Evolutionary conservation across 208 protist genomes (phyloP).

Genomic region (Crithidia fasciculata): DNA sequence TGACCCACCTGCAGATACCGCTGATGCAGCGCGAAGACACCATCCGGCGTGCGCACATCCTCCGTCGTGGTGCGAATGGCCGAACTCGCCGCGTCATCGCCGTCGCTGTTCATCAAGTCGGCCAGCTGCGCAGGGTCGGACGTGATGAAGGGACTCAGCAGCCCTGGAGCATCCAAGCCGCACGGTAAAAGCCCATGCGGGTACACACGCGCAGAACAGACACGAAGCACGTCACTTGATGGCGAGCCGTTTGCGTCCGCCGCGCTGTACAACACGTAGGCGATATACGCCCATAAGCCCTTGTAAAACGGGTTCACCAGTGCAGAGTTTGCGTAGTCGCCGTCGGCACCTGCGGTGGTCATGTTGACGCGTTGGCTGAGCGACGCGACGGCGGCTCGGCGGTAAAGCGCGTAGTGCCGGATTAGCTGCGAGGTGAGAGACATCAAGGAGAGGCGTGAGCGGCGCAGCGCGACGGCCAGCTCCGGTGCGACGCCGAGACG

Average conservation of each 20-base stretch:
- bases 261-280: conserved; percentile 26
- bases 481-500: conserved; percentile 24
- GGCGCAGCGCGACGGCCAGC: conserved; percentile 40
- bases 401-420: conserved; percentile 72
- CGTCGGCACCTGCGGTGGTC: conserved; percentile 35
- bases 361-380: conserved; percentile 70
- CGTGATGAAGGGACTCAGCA: conserved; percentile 62
- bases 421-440: conserved; percentile 73
- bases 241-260: conserved; percentile 11
- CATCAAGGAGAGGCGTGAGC: conserved; percentile 52
- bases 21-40: conserved; percentile 49
- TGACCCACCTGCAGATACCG: conserved; percentile 53
- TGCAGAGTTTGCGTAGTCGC: conserved; percentile 30
- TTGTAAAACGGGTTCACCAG: conserved; percentile 80
- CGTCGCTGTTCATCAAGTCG: conserved; percentile 2
- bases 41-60: conserved; percentile 23
- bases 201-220: conserved; percentile 62
- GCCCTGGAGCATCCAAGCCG: conserved; percentile 59
- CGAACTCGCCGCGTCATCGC: conserved; percentile 5
- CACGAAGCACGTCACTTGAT: conserved; percentile 35
- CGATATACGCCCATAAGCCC: conserved; percentile 56
- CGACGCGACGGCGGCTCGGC: conserved; percentile 58
- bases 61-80: conserved; percentile 29
- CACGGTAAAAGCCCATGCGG: conserved; percentile 73
- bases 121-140: conserved; percentile 37